Evolutionary conservation across 768 basidiomycete species (phyloP).

Genomic region (Heimioporus sp.): DNA sequence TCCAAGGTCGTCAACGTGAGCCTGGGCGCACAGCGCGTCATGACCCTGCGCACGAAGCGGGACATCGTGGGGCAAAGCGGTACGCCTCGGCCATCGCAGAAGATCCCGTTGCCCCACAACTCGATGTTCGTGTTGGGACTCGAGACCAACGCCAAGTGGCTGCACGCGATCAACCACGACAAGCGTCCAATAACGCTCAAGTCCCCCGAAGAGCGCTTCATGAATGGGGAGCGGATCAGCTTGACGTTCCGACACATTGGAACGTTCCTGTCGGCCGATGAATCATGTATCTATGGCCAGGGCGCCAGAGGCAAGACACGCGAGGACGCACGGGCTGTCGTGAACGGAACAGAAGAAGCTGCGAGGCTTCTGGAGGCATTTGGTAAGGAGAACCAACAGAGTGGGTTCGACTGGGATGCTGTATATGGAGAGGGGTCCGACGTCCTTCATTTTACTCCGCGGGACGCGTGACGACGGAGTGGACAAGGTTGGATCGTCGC

Average conservation of each 20-base stretch:
- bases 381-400: constrained; percentile 70
- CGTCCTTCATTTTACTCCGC: constrained; percentile 54
- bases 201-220: constrained; percentile 49
- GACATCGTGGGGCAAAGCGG: constrained; percentile 33
- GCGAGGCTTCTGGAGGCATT: constrained; percentile 57
- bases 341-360: constrained; percentile 49
- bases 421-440: constrained; percentile 69
- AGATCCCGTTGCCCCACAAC: constrained; percentile 74
- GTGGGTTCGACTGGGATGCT: constrained; percentile 67
- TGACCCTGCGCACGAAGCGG: constrained; percentile 72
- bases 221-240: constrained; percentile 69
- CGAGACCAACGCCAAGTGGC: constrained; percentile 69
- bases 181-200: constrained; percentile 60
- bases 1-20: constrained; percentile 81
- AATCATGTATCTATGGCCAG: constrained; percentile 64
- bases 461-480: constrained; percentile 14
- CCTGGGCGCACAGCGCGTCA: constrained; percentile 71
- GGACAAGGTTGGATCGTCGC: constrained; percentile 16
- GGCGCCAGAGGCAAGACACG: constrained; percentile 65
- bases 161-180: constrained; percentile 76
- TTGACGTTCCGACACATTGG: constrained; percentile 78
- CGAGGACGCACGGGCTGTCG: constrained; percentile 52
- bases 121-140: constrained; percentile 82
- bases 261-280: constrained; percentile 61
- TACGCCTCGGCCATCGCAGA: constrained; percentile 46